Evolutionary conservation across 306 rosid genomes (phyloP).

Genomic region (Vigna nakashimae): DNA sequence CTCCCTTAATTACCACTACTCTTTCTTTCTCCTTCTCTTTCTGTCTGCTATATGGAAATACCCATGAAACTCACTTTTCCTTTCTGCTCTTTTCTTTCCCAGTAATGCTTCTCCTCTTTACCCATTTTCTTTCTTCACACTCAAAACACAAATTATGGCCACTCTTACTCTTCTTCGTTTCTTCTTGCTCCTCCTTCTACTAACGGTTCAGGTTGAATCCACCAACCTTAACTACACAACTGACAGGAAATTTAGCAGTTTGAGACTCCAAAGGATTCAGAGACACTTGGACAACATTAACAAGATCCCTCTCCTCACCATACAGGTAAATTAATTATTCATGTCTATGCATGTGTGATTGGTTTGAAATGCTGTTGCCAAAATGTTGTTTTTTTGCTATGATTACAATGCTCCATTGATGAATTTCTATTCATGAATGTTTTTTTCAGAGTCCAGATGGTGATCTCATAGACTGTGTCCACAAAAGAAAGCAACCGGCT

Average conservation of each 20-base stretch:
- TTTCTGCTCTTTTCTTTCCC: constrained; percentile 46
- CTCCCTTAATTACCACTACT: constrained; percentile 23
- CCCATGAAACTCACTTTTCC: constrained; percentile 46
- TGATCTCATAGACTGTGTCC: constrained; percentile 66
- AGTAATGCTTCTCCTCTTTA: constrained; percentile 45
- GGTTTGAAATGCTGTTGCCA: background rate
- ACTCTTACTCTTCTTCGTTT: constrained; percentile 34
- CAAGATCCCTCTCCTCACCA: constrained; percentile 77
- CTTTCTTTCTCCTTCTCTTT: constrained; percentile 38
- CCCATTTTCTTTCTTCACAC: constrained; percentile 43
- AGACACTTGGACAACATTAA: constrained; percentile 82
- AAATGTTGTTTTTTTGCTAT: background rate
- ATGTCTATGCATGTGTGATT: background rate
- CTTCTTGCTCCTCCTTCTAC: constrained; percentile 42
- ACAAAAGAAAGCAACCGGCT: constrained; percentile 67
- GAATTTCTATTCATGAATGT: background rate
- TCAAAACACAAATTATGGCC: constrained; percentile 45
- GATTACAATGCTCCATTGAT: background rate
- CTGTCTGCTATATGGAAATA: constrained; percentile 46
- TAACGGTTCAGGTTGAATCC: constrained; percentile 42
- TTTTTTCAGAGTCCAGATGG: constrained; percentile 76
- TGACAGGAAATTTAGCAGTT: constrained; percentile 59
- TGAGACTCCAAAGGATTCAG: constrained; percentile 80
- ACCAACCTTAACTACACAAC: constrained; percentile 61
- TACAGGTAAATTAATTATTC: constrained; percentile 54